Evolutionary conservation across 345 rosid species (phyloP), one percentile per base, ranked within the genome.

Genomic region (Euphorbia tirucalli): DNA sequence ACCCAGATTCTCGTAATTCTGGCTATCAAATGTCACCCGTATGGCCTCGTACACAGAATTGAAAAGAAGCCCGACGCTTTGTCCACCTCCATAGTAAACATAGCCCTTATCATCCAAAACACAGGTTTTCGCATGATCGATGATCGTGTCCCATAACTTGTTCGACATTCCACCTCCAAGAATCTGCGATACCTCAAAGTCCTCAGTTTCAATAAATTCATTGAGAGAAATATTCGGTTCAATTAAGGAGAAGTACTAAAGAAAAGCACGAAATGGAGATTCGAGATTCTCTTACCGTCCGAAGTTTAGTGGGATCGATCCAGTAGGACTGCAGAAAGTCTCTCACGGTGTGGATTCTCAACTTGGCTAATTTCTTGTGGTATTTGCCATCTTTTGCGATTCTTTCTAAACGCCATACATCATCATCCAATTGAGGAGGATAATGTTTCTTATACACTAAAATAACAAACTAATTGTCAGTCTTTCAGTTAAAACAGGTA

Each of bases 381-480:
- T 70, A 78, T 50, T 52, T 69, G 0, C 99, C 91, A 0, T 78
- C 90, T 81, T 89, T 92, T 0, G 88, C 90, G 39, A 95, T 95
- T 74, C 69, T 89, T 28, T 84, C 81, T 41, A 95, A 60, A 49
- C 97, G 85, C 99, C 99, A 95, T 16, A 95, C 77, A 0, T 88
- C 87, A 52, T 88, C 93, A 10, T 21, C 13, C n/a, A 76, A 73
- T n/a, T 1, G 13, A 1, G 97, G 99, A 48, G 97, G 97, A 77
- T 90, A 9, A 75, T 89, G 97, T 75, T 95, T 95, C 77, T 61
- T 78, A 75, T 89, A 86, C 81, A 75, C 97, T 95, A 81, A 57
- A 75, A 10, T 50, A 66, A 66, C 65, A 59, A 62, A 44, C 39
- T 16, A 25, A 52, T 18, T 28, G 25, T 63, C 44, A 77, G 52